These are phyloP conservation scores for Scleromitrula shiraiana DNA, from an alignment of 2,329 filamentous ascomycete genomes.

Conservation along the genomic window DNA sequence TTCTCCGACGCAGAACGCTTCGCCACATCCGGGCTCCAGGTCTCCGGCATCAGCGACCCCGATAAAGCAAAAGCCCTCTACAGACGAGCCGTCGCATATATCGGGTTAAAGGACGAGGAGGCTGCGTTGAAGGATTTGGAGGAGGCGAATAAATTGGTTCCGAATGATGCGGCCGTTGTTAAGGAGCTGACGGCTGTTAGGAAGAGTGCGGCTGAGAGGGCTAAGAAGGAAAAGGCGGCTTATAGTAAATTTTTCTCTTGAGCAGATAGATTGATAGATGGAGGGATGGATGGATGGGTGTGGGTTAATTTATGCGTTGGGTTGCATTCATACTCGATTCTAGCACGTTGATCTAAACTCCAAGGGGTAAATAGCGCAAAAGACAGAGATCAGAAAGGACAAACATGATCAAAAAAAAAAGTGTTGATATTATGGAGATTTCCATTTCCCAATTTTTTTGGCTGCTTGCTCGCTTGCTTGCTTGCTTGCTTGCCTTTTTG, in stretches of 20 bases:
- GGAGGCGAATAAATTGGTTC: constrained; percentile 66
- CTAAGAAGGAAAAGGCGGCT: constrained; percentile 83
- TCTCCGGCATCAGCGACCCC: constrained; percentile 55
- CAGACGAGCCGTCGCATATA: constrained; percentile 68
- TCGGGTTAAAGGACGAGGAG: constrained; percentile 78
- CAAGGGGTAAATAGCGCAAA: no score
- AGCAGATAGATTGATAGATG: constrained; percentile 6
- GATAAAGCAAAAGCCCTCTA: constrained; percentile 88
- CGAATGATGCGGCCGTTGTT: constrained; percentile 64
- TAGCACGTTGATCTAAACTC: no score
- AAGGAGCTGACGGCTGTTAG: constrained; percentile 74
- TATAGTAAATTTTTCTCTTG: constrained; percentile 80
- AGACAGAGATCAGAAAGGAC: no score
- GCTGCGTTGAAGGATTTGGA: constrained; percentile 66
- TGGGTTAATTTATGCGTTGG: no score
- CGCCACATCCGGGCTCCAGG: constrained; percentile 66
- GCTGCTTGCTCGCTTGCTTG: no score
- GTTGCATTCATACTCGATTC: no score
- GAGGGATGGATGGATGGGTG: background rate
- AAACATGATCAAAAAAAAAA: no score
- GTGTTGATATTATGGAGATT: no score
- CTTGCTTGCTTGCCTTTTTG: background rate
- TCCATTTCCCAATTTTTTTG: no score
- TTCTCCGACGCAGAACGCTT: constrained; percentile 63
- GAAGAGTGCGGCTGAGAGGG: constrained; percentile 62